Percentiles rank a stretch among this genome's conserved stretches.
These are phyloP conservation scores for Ceratocystis eucalypticola DNA, from an alignment of 2,329 filamentous ascomycete genomes.

Conservation along the genomic window DNA sequence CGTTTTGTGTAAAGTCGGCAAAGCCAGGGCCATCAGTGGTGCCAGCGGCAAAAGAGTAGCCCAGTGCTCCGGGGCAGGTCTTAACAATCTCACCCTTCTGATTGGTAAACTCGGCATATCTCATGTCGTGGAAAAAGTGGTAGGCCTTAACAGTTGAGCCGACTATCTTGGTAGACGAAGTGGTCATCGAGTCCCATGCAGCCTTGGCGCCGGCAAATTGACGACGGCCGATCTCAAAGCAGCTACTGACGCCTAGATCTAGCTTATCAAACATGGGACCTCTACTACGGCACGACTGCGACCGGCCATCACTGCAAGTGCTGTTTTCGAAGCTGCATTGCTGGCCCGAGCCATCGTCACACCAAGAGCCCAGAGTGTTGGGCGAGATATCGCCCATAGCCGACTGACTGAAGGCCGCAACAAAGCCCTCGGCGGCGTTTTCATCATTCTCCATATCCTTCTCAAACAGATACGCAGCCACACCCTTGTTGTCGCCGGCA, in stretches of 20 bases:
- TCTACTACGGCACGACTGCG: slow-evolving; percentile 54
- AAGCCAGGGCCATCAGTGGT: slow-evolving; percentile 79
- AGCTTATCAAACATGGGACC: slow-evolving; percentile 53
- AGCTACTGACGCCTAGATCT: slow-evolving; percentile 61
- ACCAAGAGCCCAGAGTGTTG: slow-evolving; percentile 72
- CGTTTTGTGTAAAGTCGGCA: slow-evolving; percentile 80
- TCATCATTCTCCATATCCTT: slow-evolving; percentile 43
- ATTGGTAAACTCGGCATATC: slow-evolving; percentile 56
- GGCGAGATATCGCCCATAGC: slow-evolving; percentile 84
- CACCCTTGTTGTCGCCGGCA: slow-evolving; percentile 92
- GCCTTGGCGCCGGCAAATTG: slow-evolving; percentile 48
- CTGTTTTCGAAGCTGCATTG: slow-evolving; percentile 62
- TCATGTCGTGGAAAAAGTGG: slow-evolving; percentile 70
- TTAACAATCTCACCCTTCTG: slow-evolving; percentile 55
- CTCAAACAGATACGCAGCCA: slow-evolving; percentile 76
- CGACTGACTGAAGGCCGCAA: slow-evolving; percentile 81
- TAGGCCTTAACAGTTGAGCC: slow-evolving; percentile 60
- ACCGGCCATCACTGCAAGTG: slow-evolving; percentile 57
- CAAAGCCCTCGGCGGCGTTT: slow-evolving; percentile 51
- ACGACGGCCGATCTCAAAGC: slow-evolving; percentile 56
- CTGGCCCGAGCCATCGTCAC: slow-evolving; percentile 63
- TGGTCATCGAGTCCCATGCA: slow-evolving; percentile 33
- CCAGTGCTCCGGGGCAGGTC: slow-evolving; percentile 75
- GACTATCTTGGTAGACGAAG: slow-evolving; percentile 36
- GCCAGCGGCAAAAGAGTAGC: slow-evolving; percentile 80